phyloP scores from a whole-genome alignment of 2,329 filamentous ascomycete species.

The Penicillium freii region DNA sequence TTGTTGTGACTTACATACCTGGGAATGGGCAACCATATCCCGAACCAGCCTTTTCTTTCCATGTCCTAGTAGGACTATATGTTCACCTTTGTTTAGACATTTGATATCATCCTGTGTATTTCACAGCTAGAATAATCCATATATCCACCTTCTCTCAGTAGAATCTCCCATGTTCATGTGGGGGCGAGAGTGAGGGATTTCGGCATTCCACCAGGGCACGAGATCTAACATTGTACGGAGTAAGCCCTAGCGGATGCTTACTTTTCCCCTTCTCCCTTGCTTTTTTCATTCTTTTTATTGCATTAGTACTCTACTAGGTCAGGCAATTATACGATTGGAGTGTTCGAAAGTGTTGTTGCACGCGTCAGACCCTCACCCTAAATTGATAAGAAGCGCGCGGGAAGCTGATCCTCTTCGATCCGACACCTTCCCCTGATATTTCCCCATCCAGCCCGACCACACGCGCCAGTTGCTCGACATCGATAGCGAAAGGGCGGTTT shows the following conservation, averaged over 20 bases:
- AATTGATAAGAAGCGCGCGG: slow-evolving; percentile 31
- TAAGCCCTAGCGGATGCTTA: slow-evolving; percentile 1
- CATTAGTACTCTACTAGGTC: neutral
- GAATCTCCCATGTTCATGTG: slow-evolving; percentile 9
- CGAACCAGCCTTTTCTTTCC: slow-evolving; percentile 5
- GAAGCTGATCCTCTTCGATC: slow-evolving; percentile 24
- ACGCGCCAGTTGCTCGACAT: slow-evolving; percentile 15
- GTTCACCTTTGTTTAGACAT: neutral
- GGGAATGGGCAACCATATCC: slow-evolving; percentile 2
- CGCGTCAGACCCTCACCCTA: slow-evolving; percentile 28
- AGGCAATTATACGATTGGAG: slow-evolving; percentile 2
- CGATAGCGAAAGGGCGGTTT: slow-evolving; percentile 13
- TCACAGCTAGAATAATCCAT: slow-evolving; percentile 13
- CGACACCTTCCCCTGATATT: slow-evolving; percentile 26
- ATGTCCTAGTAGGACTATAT: slow-evolving; percentile 5
- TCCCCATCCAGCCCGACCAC: slow-evolving; percentile 12
- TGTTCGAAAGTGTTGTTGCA: slow-evolving; percentile 23
- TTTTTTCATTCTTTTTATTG: slow-evolving; percentile 6
- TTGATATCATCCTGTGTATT: slow-evolving; percentile 2
- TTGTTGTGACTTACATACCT: slow-evolving; percentile 7
- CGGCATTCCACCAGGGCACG: slow-evolving; percentile 19
- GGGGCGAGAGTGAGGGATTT: slow-evolving; percentile 13
- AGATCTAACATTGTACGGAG: slow-evolving; percentile 8
- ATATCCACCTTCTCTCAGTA: slow-evolving; percentile 5
- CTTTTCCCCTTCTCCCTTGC: slow-evolving; percentile 16